Base-by-base conservation (phyloP, 768 basidiomycete species). In the Cystobasidium tubakii region DNA sequence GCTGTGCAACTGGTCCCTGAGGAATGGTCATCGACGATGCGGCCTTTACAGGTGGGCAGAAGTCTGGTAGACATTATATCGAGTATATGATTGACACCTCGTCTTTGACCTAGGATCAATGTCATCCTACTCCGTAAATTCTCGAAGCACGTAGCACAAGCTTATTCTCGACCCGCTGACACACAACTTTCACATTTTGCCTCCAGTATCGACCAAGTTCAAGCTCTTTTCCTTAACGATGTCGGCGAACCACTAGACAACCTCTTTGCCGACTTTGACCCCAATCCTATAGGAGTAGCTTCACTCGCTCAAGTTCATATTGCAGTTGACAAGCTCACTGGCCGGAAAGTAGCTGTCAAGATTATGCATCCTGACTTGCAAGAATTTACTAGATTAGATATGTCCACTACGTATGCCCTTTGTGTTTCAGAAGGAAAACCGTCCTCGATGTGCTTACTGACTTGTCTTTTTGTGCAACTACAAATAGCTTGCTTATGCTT, bases 221-320 rank as follows among this genome's bases (percentile, higher is more conserved):
- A 92, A 76, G 82, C 81, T 0, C 85, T 98, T 77, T 89, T 98
- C 81, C 77, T 88, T 21, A 83, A 84, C 10, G 96, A 98, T 80
- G 88, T 92, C 81, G 91, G 90, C 7, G 80, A 82, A 44, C 83
- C 87, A 0, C 85, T 96, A 43, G 83, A 84, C 1, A 89, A 90
- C 23, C 81, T 92, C 36, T 97, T 98, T 78, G 86, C 87, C 15
- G 86, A 91, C 74, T 95, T 98, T 79, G 88, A 96, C 77, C 87
- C 87, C 3, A 83, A 84, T 21, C 96, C 96, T 7, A 90, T 98
- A 55, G 96, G 96, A 1, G 92, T 97, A 19, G 96, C 96, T 15
- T 95, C 92, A 78, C 82, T 97, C 43, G 96, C 96, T 4, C 96
- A 99, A 81, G 96, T 98, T 19, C 96, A 98, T 81, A 86, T 89